Evolutionary conservation across 208 protist species (phyloP), one percentile per base, ranked within the genome.

Genomic region (Angomonas deanei): DNA sequence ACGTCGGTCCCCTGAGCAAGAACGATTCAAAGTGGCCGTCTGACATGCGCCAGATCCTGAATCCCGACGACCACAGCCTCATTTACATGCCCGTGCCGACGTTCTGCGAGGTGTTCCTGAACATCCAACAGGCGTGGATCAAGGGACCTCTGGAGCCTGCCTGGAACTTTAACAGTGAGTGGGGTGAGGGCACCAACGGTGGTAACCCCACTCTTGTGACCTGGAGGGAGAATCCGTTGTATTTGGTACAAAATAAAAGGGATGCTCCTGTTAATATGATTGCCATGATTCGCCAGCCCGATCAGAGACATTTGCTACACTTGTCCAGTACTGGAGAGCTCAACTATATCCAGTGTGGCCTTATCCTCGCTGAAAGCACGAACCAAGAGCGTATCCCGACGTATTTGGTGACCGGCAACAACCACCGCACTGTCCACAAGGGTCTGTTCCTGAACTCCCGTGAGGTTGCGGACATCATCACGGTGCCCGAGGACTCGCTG

Each of bases 331-430:
- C 52, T 70, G 74, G 19, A 71, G 86, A 87, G 68, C 28, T 87
- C 17, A 81, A 88, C 58, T 91, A 94, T 62, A 78, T 87, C n/a
- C 76, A 90, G 61, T 87, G 81, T 42, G 74, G 70, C 4, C 47
- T 90, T 31, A 74, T 91, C 39, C 68, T 86, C 11, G 58, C 73
- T 21, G 65, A 83, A 49, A 76, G 57, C 58, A 70, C 70, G 36
- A 72, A 30, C n/a, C 64, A 34, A 3, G 71, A 75, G 34, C 64
- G 39, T 19, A 72, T 94, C 13, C 76, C 84, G 1, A 94, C 84
- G 10, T 82, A 89, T 67, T 70, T 91, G 31, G 75, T 94, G 33
- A 94, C 87, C 0, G 66, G 74, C 46, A 87, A 94, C 74, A 94
- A 86, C 69, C 87, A 94, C 64, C 81, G 80, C 48, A 75, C 71